Base-by-base conservation (phyloP, 148 eudicot genomes). In the Silene uniflora region DNA sequence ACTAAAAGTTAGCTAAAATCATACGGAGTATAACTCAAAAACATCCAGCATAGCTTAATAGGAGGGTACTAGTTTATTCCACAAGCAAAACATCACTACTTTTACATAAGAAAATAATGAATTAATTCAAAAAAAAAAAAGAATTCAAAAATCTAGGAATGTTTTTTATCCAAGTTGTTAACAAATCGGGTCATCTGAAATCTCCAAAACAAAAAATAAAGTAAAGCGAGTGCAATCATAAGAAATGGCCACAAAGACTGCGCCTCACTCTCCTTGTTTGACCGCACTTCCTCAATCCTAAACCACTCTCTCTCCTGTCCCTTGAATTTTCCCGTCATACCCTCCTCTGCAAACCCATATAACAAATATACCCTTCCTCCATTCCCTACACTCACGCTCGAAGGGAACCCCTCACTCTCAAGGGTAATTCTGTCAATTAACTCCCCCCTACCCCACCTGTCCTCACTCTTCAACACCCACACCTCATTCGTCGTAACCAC, bases 351-450 rank as follows among this genome's bases (percentile, higher is more conserved):
- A 63, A 89, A 78, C 65, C 98, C 98, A 79, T 90, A 91, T 73
- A 91, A 70, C 89, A 88, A 90, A 75, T 91, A 94, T 47, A 87
- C 97, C 88, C 97, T 87, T 7, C 78, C 81, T 23, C 85, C 88
- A 12, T 78, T 89, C 17, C 93, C 95, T 3, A 90, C 77, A 0
- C 84, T 77, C 35, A 91, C 91, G 0, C 86, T 80, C n/a, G 88
- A 87, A 8, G 93, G 85, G 32, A 80, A 89, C 78, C 90, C 81
- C 24, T 85, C 85, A 1, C 13, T 77, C 6, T 90, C 93, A 52
- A 93, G 95, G 86, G 87, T 83, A 79, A 89, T 87, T 72, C 89
- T 89, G 87, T 91, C 97, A 88, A 81, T 86, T 39, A 93, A 87
- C 21, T 59, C 89, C 2, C 88, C 98, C 16, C 85, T 79, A 1